These are phyloP conservation scores for Syzygium aqueum DNA, from an alignment of 345 rosid genomes.

Conservation along the genomic window DNA sequence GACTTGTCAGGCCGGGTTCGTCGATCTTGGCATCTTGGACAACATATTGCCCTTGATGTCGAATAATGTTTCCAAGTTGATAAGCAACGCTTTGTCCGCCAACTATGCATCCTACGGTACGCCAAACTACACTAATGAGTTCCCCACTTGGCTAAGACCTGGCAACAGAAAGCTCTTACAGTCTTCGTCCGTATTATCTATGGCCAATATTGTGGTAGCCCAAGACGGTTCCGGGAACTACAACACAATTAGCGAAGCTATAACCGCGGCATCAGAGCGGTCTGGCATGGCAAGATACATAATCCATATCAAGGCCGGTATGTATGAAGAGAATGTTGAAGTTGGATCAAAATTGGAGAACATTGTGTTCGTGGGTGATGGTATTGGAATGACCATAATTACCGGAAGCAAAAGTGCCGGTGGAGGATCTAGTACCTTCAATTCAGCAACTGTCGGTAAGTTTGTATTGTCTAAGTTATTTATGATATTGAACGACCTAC, in stretches of 20 bases:
- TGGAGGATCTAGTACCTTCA: slow-evolving; percentile 77
- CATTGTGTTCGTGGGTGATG: slow-evolving; percentile 81
- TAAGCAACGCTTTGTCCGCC: slow-evolving; percentile 59
- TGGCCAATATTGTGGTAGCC: slow-evolving; percentile 64
- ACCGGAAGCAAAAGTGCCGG: slow-evolving; percentile 89
- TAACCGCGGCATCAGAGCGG: slow-evolving; percentile 41
- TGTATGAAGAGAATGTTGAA: slow-evolving; percentile 59
- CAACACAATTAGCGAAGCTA: slow-evolving; percentile 53
- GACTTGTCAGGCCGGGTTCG: slow-evolving; percentile 60
- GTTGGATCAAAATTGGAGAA: slow-evolving; percentile 37
- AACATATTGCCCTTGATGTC: slow-evolving; percentile 49
- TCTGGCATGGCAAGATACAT: slow-evolving; percentile 56
- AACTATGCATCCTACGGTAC: slow-evolving; percentile 37
- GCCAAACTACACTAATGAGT: slow-evolving; percentile 34
- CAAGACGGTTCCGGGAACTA: slow-evolving; percentile 81
- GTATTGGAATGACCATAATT: slow-evolving; percentile 59
- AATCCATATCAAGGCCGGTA: slow-evolving; percentile 65
- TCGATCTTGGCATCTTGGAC: slow-evolving; percentile 56
- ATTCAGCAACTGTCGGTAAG: slow-evolving; percentile 90
- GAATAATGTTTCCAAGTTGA: slow-evolving; percentile 59
- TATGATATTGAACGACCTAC: background rate
- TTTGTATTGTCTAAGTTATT: background rate
- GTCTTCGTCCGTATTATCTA: slow-evolving; percentile 17
- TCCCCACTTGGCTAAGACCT: slow-evolving; percentile 70
- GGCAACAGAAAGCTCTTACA: slow-evolving; percentile 74